A percentile compares a stretch with the other conserved stretches of the same genome.
phyloP scores from a whole-genome alignment of 2,329 filamentous ascomycete genomes.

The Cordyceps cateniannulata region DNA sequence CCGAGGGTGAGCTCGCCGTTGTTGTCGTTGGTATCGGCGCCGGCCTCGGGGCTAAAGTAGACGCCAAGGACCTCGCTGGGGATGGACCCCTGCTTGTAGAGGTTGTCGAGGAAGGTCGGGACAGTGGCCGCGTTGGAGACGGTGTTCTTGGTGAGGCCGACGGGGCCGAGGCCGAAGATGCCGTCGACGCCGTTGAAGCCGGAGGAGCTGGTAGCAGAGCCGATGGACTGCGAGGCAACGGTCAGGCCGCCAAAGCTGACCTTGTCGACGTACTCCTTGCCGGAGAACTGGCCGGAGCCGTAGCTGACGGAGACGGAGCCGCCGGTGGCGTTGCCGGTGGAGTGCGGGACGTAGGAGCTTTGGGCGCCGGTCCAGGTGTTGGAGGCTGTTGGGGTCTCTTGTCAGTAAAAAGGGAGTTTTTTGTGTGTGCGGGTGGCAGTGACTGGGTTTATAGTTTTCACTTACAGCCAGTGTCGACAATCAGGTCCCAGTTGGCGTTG shows the following conservation, averaged over 20 bases:
- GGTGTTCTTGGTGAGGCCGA: slow-evolving; percentile 20
- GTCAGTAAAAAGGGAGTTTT: too few species aligned
- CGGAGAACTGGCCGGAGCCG: slow-evolving; percentile 22
- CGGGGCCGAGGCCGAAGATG: slow-evolving; percentile 19
- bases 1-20: slow-evolving; percentile 21
- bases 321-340: slow-evolving; percentile 16
- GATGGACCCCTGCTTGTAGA: slow-evolving; percentile 23
- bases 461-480: slow-evolving; percentile 25
- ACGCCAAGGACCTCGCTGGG: slow-evolving; percentile 23
- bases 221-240: slow-evolving; percentile 12
- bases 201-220: background rate
- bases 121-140: slow-evolving; percentile 21
- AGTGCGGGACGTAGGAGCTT: slow-evolving; percentile 1
- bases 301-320: slow-evolving; percentile 19
- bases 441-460: background rate
- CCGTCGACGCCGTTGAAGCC: slow-evolving; percentile 13
- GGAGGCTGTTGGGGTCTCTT: slow-evolving; percentile 18
- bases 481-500: slow-evolving; percentile 20
- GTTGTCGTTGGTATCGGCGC: slow-evolving; percentile 20
- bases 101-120: slow-evolving; percentile 24
- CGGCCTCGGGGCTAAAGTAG: slow-evolving; percentile 22
- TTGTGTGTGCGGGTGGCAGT: too few species aligned
- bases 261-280: slow-evolving; percentile 22
- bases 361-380: slow-evolving; percentile 17
- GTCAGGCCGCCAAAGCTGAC: slow-evolving; percentile 26